These are phyloP conservation scores for Cymbomonas tetramitiformis DNA, from an alignment of 139 green algal species.

Conservation along the genomic window DNA sequence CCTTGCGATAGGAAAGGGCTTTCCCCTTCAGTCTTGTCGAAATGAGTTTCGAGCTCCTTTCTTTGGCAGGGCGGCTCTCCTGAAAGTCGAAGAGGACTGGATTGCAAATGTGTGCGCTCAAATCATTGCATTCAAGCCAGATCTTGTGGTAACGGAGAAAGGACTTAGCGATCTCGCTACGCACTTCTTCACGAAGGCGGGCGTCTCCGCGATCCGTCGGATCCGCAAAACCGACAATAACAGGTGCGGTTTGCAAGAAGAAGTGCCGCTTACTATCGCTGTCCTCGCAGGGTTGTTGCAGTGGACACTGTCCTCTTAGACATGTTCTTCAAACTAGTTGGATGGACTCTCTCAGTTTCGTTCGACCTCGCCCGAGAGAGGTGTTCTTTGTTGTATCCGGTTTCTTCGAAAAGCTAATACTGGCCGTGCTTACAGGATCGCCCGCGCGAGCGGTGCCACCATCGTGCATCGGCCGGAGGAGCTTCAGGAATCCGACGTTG, in stretches of 20 bases:
- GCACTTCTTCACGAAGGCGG: constrained; percentile 59
- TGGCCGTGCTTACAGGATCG: no score
- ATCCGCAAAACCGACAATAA: constrained; percentile 99
- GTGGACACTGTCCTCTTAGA: no score
- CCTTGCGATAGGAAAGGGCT: neutral
- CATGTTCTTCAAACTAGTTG: no score
- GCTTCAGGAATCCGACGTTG: constrained; percentile 77
- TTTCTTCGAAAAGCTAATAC: no score
- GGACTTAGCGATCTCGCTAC: constrained; percentile 82
- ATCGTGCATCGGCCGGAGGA: constrained; percentile 85
- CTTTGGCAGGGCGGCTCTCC: constrained; percentile 60
- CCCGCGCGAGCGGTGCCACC: constrained; percentile 55
- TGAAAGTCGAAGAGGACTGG: constrained; percentile 93
- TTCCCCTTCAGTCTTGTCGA: neutral
- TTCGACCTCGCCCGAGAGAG: no score
- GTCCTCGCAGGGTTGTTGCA: no score
- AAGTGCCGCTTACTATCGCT: no score
- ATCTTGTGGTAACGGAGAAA: constrained; percentile 96
- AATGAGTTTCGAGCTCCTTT: neutral
- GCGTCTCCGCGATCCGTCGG: constrained; percentile 84
- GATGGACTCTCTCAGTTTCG: no score
- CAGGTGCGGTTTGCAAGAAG: no score
- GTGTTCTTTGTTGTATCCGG: no score
- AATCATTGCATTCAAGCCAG: constrained; percentile 84
- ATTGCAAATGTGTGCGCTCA: constrained; percentile 56